Evolutionary conservation across 2,329 filamentous ascomycete species (phyloP).

Genomic region (Colletotrichum sp.): DNA sequence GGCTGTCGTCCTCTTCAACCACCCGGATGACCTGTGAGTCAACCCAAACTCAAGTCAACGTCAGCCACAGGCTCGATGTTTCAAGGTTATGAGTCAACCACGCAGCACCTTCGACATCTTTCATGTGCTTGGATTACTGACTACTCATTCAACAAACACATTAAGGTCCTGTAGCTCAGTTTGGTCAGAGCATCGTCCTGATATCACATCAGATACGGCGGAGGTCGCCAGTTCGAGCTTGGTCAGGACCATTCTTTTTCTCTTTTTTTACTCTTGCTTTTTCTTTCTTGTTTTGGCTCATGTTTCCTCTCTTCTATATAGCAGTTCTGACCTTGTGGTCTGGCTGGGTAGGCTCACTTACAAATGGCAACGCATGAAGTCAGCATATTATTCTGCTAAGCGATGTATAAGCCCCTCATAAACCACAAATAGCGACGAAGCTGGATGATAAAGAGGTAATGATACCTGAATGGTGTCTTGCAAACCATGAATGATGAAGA

Average conservation of each 20-base stretch:
- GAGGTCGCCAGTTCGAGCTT: not conserved
- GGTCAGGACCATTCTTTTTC: not conserved
- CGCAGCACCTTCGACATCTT: rapidly evolving
- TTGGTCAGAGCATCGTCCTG: not conserved
- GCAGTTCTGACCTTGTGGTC: not conserved
- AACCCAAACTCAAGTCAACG: not conserved
- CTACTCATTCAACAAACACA: not conserved
- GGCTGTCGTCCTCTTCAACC: not conserved
- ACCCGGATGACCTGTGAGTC: not conserved
- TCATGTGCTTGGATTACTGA: not conserved
- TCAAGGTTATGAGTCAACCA: not conserved
- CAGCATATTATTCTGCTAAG: not conserved
- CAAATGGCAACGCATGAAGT: not conserved
- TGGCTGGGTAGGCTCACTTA: not conserved
- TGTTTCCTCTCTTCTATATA: too few relatives aligned
- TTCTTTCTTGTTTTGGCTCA: not conserved
- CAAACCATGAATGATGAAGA: not conserved
- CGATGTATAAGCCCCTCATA: not conserved
- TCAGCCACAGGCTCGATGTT: too few relatives aligned
- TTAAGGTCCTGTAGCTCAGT: not conserved
- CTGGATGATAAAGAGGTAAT: not conserved
- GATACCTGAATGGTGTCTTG: not conserved
- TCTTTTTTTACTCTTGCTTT: not conserved
- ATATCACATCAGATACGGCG: not conserved
- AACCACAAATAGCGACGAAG: not conserved